Evolutionary conservation across 2,329 filamentous ascomycete genomes (phyloP), one percentile per base, ranked within the genome.

Genomic region (Beauveria sp.): DNA sequence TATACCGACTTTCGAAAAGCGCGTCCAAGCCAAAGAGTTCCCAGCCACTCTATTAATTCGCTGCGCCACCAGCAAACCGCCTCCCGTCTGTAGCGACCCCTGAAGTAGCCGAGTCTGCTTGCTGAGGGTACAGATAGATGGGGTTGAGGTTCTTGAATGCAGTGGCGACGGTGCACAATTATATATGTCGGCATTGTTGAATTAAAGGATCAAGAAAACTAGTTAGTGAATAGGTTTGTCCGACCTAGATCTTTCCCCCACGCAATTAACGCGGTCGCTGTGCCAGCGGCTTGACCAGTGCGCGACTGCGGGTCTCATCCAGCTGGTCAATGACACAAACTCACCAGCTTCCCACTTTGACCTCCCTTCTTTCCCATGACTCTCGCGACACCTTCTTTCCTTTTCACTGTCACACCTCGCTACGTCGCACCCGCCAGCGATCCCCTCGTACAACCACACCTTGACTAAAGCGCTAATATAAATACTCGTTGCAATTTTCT

Each of bases 231-330:
- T 5, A 6, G 9, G 16, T 16, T 16, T 38, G 12, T 38, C 34
- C 10, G 30, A 12, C 30, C 30, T 30, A 38, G 34, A 38, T 38
- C 12, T 38, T 38, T 38, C 12, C 34, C 34, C 34, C 34, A 38
- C 34, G 34, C 22, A 43, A 34, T 59, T 53, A 43, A 59, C 40
- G 57, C 47, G 34, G 57, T 52, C 57, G 57, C 49, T 24, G 30
- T 59, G 47, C 34, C 57, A 59, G 57, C 57, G 57, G 57, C 46
- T 52, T 59, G 46, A 51, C 30, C 62, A 61, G 55, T 50, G 56
- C 60, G 64, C 64, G 54, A 58, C 63, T 26, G 59, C 45, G 55
- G 56, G 56, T 43, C 56, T 30, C 24, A 30, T 28, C 14, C 42
- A 22, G 7, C n/a, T n/a, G 9, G 22, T 20, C 43, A 12, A 20